phyloP scores from a whole-genome alignment of 2,329 filamentous ascomycete species.

The Fusarium palustre region DNA sequence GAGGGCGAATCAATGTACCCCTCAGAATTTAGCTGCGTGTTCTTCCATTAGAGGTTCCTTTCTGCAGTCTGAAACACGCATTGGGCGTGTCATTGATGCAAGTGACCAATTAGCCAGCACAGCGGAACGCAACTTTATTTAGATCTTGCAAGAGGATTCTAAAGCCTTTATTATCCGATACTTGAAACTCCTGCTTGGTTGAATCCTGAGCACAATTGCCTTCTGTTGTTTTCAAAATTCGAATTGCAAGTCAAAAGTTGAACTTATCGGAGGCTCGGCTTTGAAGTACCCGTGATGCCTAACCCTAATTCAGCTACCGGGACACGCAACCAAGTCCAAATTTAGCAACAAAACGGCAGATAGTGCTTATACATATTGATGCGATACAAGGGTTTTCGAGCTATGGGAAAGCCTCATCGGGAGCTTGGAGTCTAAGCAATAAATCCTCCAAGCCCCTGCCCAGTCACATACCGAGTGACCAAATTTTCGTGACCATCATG shows the following conservation, averaged over 20 bases:
- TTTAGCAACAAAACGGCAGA: not conserved
- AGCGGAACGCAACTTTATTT: too few species aligned
- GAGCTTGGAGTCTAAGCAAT: not conserved
- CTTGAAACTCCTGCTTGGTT: too few species aligned
- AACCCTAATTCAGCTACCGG: not conserved
- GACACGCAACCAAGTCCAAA: not conserved
- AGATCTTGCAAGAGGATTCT: too few species aligned
- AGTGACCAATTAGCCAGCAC: too few species aligned
- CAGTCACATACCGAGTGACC: not conserved
- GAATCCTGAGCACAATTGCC: too few species aligned
- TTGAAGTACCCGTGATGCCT: not conserved
- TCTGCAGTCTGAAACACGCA: too few species aligned
- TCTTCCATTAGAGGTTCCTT: too few species aligned
- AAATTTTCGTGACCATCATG: accelerated
- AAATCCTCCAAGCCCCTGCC: not conserved
- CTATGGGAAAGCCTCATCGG: not conserved
- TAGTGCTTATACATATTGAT: not conserved
- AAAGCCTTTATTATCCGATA: too few species aligned
- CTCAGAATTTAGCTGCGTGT: too few species aligned
- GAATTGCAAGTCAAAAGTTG: not conserved
- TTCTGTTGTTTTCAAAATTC: too few species aligned
- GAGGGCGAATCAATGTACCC: too few species aligned
- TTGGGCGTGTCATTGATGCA: too few species aligned
- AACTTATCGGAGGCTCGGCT: not conserved
- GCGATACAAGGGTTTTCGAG: accelerated